phyloP scores from a whole-genome alignment of 164 flowering plant genomes.

The Vitis riparia region DNA sequence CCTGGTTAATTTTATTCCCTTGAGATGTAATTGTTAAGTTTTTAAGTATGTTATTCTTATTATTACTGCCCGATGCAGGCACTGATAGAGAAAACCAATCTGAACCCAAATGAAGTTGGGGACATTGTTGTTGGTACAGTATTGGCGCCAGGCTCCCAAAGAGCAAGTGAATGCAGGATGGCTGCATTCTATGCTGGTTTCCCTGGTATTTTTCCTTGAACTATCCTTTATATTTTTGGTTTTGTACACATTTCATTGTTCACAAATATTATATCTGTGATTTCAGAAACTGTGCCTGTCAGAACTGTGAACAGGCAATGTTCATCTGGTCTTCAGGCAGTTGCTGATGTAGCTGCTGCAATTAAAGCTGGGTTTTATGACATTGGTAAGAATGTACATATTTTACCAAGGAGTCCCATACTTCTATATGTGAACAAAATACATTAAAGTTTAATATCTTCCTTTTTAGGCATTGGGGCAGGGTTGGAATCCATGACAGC shows the following conservation, averaged over 20 bases:
- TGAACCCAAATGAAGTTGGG: constrained; percentile 88
- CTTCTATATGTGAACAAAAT: neutral
- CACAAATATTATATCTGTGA: neutral
- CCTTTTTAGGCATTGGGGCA: constrained; percentile 81
- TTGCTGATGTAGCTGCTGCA: constrained; percentile 99
- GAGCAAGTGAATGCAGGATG: constrained; percentile 98
- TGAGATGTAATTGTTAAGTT: neutral
- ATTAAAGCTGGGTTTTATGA: constrained; percentile 98
- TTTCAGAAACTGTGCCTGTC: constrained; percentile 83
- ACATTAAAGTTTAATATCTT: neutral
- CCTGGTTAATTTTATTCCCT: neutral
- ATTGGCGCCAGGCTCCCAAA: constrained; percentile 83
- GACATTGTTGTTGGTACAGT: constrained; percentile 97
- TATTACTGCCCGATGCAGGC: constrained; percentile 47
- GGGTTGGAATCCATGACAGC: constrained; percentile 92
- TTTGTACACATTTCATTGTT: neutral
- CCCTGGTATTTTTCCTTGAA: constrained; percentile 56
- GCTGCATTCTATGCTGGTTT: constrained; percentile 99
- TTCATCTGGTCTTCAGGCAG: constrained; percentile 99
- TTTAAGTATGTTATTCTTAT: neutral
- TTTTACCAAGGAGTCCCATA: neutral
- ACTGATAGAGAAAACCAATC: constrained; percentile 78
- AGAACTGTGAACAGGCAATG: constrained; percentile 97
- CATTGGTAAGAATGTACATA: constrained; percentile 52
- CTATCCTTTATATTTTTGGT: neutral